Evolutionary conservation across 2,329 filamentous ascomycete genomes (phyloP).

Genomic region (Passalora sequoiae): DNA sequence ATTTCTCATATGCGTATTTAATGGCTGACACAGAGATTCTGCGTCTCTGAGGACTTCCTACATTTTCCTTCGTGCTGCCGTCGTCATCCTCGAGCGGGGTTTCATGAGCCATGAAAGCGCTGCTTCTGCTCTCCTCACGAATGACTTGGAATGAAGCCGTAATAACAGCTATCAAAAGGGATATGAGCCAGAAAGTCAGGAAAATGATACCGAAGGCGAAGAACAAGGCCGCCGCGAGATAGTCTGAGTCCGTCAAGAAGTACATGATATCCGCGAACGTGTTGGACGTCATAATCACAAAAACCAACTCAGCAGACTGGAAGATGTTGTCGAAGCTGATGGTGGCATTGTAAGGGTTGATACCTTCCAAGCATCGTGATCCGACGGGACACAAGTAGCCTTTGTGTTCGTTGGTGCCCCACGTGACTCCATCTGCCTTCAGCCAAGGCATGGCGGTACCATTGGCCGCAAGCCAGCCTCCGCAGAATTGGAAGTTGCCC

Average conservation of each 20-base stretch:
- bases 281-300: slow-evolving; percentile 97
- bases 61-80: slow-evolving; percentile 2
- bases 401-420: slow-evolving; percentile 57
- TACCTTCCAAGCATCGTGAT: slow-evolving; percentile 74
- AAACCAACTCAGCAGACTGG: slow-evolving; percentile 87
- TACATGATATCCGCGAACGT: slow-evolving; percentile 96
- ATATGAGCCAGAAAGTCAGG: slow-evolving; percentile 93
- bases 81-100: slow-evolving; percentile 34
- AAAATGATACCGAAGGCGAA: slow-evolving; percentile 72
- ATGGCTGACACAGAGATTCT: slow-evolving; percentile 44
- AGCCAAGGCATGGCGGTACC: slow-evolving; percentile 64
- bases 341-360: slow-evolving; percentile 76
- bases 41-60: neutral
- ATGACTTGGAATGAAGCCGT: slow-evolving; percentile 98
- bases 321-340: slow-evolving; percentile 93
- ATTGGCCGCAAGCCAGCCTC: slow-evolving; percentile 65
- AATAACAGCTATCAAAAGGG: slow-evolving; percentile 91
- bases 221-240: slow-evolving; percentile 76
- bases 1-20: slow-evolving; percentile 70
- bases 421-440: slow-evolving; percentile 48
- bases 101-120: slow-evolving; percentile 80
- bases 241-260: slow-evolving; percentile 86
- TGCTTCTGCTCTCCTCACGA: slow-evolving; percentile 87
- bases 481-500: slow-evolving; percentile 74
- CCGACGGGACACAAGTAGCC: slow-evolving; percentile 82